Percentiles rank a stretch among this genome's conserved stretches.
Conservation (phyloP, 495 filamentous ascomycete species). For the Aspergillus saccharolyticus region DNA sequence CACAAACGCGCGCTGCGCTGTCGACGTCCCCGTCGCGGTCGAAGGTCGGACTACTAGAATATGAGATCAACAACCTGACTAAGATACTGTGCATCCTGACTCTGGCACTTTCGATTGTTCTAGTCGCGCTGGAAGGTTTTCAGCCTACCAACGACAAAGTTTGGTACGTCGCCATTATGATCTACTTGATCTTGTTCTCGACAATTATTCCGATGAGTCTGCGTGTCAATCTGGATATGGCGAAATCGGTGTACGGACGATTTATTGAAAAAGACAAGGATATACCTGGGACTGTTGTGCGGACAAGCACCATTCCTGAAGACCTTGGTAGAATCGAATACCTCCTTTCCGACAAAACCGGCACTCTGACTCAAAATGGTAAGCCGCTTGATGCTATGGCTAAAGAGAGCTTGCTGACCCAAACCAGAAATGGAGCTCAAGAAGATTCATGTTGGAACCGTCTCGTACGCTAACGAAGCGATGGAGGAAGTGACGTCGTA, state of each 20-base stretch:
- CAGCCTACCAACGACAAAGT: conserved; percentile 54
- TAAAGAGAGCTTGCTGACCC: conserved; percentile 7
- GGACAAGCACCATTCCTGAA: conserved; percentile 96
- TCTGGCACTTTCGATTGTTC: conserved; percentile 73
- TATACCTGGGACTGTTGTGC: conserved; percentile 86
- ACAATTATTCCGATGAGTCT: conserved; percentile 97
- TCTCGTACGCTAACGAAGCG: conserved; percentile 95
- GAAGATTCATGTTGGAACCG: conserved; percentile 96
- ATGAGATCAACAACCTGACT: conserved; percentile 96
- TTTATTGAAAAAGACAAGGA: conserved; percentile 90
- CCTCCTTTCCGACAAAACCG: conserved; percentile 94
- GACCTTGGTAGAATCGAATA: conserved; percentile 96
- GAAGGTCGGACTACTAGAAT: conserved; percentile 88
- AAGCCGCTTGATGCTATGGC: conserved; percentile 8
- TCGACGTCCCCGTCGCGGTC: conserved; percentile 88
- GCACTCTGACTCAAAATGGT: conserved; percentile 91
- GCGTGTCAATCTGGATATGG: conserved; percentile 94
- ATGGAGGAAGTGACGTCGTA: conserved; percentile 95
- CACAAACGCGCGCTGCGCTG: conserved; percentile 88
- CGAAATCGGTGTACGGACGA: conserved; percentile 90
- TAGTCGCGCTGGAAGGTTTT: conserved; percentile 86
- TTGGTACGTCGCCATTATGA: conserved; percentile 95
- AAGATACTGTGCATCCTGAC: conserved; percentile 94
- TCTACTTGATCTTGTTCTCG: conserved; percentile 96
- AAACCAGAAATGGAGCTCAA: conserved; percentile 87